These are phyloP conservation scores for Tylopilus sp. DNA, from an alignment of 768 basidiomycete species.

Conservation along the genomic window DNA sequence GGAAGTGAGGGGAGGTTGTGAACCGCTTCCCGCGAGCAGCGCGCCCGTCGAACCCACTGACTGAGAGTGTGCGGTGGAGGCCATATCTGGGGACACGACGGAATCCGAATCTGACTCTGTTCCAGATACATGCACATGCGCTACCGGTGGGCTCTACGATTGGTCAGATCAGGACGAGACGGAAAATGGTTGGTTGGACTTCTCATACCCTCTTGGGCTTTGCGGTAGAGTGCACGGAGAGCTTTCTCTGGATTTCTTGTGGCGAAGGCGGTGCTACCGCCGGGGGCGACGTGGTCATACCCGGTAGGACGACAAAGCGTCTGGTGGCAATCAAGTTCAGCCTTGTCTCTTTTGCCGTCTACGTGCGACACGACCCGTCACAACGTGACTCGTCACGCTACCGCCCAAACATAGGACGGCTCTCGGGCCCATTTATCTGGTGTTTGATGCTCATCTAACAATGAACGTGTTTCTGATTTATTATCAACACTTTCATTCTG, in stretches of 20 bases:
- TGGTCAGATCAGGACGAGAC: slow-evolving; percentile 15
- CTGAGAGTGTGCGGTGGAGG: slow-evolving; percentile 35
- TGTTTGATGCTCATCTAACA: neutral
- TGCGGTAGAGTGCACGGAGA: slow-evolving; percentile 68
- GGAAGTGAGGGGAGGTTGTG: slow-evolving; percentile 59
- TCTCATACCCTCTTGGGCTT: slow-evolving; percentile 48
- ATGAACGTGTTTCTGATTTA: neutral
- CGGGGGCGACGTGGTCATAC: slow-evolving; percentile 26
- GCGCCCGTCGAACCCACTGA: slow-evolving; percentile 31
- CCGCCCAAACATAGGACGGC: slow-evolving; percentile 6
- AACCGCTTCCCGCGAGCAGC: slow-evolving; percentile 29
- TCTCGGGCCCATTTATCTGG: slow-evolving; percentile 4
- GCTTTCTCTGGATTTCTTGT: slow-evolving; percentile 83
- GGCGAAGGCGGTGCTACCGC: slow-evolving; percentile 65
- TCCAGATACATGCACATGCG: slow-evolving; percentile 50
- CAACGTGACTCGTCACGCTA: slow-evolving; percentile 23
- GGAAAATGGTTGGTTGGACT: neutral
- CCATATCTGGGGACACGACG: slow-evolving; percentile 51
- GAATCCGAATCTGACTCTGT: slow-evolving; percentile 90
- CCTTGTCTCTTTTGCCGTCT: neutral
- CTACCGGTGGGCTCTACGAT: slow-evolving; percentile 29
- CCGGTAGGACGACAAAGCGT: neutral
- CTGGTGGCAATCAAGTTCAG: slow-evolving; percentile 16
- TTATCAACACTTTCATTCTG: neutral
- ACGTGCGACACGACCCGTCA: slow-evolving; percentile 19